Evolutionary conservation across 2,329 filamentous ascomycete genomes (phyloP), one percentile per base, ranked within the genome.

Genomic region (Aureobasidium uvarum): DNA sequence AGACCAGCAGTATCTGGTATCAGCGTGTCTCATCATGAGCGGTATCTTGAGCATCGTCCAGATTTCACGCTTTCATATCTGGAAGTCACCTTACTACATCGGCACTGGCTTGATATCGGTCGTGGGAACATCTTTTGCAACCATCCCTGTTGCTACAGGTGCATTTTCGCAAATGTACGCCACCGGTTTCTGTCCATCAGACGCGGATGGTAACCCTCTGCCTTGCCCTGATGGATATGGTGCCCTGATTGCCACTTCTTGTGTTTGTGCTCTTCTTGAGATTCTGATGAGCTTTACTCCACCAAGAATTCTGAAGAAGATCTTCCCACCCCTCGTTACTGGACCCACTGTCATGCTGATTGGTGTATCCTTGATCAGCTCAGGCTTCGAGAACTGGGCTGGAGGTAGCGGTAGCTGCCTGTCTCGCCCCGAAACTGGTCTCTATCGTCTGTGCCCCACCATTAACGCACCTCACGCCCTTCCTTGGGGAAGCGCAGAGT

Each of bases 61-160:
- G 72, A 93, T 95, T 69, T 90, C 89, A 0, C 82, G 89, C 6
- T 89, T 95, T 67, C 89, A 88, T 70, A 86, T 95, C 70, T 84
- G 81, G 69, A 85, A 84, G 69, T 91, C 90, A 3, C 86, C 85
- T 2, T 92, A 92, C 74, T 91, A 86, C 69, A 77, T 92, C 66
- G 90, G 91, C 13, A 95, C 91, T 0, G 91, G 91, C 2, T 78
- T 95, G 28, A 87, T 95, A 66, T 91, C 89, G 0, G 91, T 92
- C 3, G 89, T 92, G 3, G 90, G 89, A 18, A 89, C 91, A 18
- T 91, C 89, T 0, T 94, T 94, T 73, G 83, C 89, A 52, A 88
- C 90, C 67, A 91, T 93, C 67, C 85, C 89, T 3, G 86, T 92
- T 31, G 89, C 90, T 1, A 84, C 83, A 38, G 89, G 90, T 54